Conservation (phyloP, 495 filamentous ascomycete species). For the Talaromyces trachyspermus region DNA sequence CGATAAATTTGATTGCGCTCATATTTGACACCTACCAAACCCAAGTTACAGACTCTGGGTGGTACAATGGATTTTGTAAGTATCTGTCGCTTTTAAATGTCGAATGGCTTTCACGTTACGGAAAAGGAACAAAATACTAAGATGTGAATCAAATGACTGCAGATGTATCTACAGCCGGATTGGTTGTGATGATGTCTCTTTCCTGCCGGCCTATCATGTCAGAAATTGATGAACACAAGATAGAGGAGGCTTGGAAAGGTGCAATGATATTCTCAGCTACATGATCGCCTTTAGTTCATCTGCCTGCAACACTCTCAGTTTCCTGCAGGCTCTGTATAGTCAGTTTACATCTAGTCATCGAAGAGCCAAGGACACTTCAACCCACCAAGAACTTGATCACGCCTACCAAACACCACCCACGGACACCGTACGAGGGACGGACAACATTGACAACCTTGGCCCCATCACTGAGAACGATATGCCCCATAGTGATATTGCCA, state of each 20-base stretch:
- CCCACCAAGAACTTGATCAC: constrained; percentile 3
- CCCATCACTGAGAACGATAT: constrained; percentile 9
- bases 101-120: background rate
- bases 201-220: constrained; percentile 19
- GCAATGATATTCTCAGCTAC: constrained; percentile 19
- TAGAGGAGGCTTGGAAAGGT: constrained; percentile 25
- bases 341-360: constrained; percentile 12
- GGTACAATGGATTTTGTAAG: constrained; percentile 42
- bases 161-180: constrained; percentile 37
- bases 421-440: background rate
- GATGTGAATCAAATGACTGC: background rate
- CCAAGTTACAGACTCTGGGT: constrained; percentile 34
- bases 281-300: constrained; percentile 26
- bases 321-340: constrained; percentile 20
- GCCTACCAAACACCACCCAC: background rate
- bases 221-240: constrained; percentile 11
- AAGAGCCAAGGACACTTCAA: background rate
- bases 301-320: constrained; percentile 24
- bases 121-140: background rate
- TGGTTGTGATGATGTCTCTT: constrained; percentile 34
- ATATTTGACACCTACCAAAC: constrained; percentile 32
- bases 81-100: background rate
- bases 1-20: constrained; percentile 32
- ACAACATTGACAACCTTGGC: background rate
- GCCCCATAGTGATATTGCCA: constrained; percentile 17